These are phyloP conservation scores for Jimgerdemannia lactiflua DNA, from an alignment of 192 early-diverging fungal species.

Conservation along the genomic window DNA sequence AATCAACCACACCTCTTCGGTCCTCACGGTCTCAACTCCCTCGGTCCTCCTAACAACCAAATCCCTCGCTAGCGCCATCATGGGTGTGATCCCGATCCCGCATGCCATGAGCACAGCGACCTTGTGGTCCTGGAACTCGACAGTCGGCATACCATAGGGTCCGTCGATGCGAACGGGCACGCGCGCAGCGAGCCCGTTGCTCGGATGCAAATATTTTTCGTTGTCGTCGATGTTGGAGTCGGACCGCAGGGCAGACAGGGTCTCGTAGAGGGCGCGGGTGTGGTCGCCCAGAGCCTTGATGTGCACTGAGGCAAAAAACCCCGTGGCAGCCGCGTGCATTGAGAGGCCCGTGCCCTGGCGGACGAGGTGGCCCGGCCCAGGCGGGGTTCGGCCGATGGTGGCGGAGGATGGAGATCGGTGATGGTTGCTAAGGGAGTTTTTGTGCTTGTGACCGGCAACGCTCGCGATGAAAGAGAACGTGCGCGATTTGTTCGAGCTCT, in stretches of 20 bases:
- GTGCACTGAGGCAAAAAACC: slow-evolving; percentile 25
- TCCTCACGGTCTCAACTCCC: slow-evolving; percentile 21
- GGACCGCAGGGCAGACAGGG: background rate
- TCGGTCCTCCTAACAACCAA: slow-evolving; percentile 27
- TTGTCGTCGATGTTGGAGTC: background rate
- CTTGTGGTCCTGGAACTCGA: slow-evolving; percentile 29
- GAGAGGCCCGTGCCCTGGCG: background rate
- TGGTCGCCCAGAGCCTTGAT: slow-evolving; percentile 34
- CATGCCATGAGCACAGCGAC: slow-evolving; percentile 20
- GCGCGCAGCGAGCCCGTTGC: background rate
- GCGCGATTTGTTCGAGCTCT: background rate
- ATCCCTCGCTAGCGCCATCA: slow-evolving; percentile 30
- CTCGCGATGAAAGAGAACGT: background rate
- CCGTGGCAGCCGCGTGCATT: background rate
- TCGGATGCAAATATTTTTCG: background rate
- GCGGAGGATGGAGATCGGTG: too few species aligned
- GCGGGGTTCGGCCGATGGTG: background rate
- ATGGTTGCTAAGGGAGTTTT: background rate
- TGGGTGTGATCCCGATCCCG: slow-evolving; percentile 44
- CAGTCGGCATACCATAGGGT: slow-evolving; percentile 31
- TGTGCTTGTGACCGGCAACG: background rate
- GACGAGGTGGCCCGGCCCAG: background rate
- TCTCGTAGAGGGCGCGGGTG: slow-evolving; percentile 18
- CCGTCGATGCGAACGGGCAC: slow-evolving; percentile 28
- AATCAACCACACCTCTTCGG: slow-evolving; percentile 32